phyloP scores from a whole-genome alignment of 306 rosid species.

The Senna siamea region DNA sequence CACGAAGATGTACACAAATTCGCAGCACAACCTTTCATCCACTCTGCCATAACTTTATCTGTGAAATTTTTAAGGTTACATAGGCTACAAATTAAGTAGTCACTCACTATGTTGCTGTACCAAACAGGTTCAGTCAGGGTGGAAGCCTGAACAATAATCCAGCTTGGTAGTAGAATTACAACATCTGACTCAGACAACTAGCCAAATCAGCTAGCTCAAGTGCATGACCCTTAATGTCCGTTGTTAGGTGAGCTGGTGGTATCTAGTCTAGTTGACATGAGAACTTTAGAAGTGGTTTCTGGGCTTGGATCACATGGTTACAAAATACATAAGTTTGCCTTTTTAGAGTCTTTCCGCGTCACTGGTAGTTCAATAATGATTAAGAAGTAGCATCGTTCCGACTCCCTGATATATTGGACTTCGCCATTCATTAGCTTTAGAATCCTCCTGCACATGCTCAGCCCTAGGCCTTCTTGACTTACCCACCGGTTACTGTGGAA shows the following conservation, averaged over 20 bases:
- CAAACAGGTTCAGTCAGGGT: slow-evolving; percentile 41
- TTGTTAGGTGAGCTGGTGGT: slow-evolving; percentile 44
- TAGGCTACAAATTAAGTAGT: slow-evolving; percentile 39
- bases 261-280: slow-evolving; percentile 40
- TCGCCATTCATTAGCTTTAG: slow-evolving; percentile 88
- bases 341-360: slow-evolving; percentile 50
- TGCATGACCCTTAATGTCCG: slow-evolving; percentile 36
- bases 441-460: slow-evolving; percentile 95
- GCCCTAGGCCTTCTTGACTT: slow-evolving; percentile 90
- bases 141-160: slow-evolving; percentile 38
- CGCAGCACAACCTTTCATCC: slow-evolving; percentile 34
- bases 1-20: slow-evolving; percentile 37
- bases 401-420: slow-evolving; percentile 93
- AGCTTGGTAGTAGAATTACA: slow-evolving; percentile 41
- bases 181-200: slow-evolving; percentile 27
- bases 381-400: slow-evolving; percentile 85
- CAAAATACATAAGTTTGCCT: slow-evolving; percentile 46
- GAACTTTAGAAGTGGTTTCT: not conserved
- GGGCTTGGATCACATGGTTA: slow-evolving; percentile 35
- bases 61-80: slow-evolving; percentile 44
- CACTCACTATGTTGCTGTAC: slow-evolving; percentile 35
- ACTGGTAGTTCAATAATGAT: slow-evolving; percentile 82
- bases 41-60: slow-evolving; percentile 44
- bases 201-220: slow-evolving; percentile 42
- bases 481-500: slow-evolving; percentile 78